Evolutionary conservation across 805 yeast species (phyloP).

Genomic region (Metschnikowia sp.): DNA sequence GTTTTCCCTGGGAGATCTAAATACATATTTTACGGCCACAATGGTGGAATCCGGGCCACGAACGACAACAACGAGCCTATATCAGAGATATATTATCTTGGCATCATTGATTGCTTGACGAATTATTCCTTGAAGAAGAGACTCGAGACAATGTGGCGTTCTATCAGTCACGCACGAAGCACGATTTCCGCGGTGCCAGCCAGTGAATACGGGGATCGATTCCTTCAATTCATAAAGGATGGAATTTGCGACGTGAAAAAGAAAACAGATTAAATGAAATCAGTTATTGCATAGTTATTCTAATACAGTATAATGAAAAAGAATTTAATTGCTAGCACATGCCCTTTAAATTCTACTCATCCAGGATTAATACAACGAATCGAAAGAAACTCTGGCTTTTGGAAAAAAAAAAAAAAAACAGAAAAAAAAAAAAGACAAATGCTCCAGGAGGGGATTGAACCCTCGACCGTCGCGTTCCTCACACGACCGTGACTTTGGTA

Average conservation of each 20-base stretch:
- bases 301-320: neutral
- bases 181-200: conserved; percentile 91
- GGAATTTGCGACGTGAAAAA: conserved; percentile 20
- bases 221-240: conserved; percentile 60
- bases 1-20: conserved; percentile 48
- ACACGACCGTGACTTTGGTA: conserved; percentile 51
- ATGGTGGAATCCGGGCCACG: conserved; percentile 82
- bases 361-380: neutral
- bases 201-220: conserved; percentile 82
- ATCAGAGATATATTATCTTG: conserved; percentile 77
- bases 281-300: neutral
- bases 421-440: conserved; percentile 33
- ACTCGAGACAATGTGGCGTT: conserved; percentile 83
- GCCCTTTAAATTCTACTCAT: neutral
- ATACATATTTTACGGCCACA: conserved; percentile 66
- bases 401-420: neutral
- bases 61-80: conserved; percentile 58
- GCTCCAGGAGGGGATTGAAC: conserved; percentile 55
- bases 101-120: conserved; percentile 92
- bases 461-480: conserved; percentile 57
- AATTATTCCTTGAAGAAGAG: conserved; percentile 69
- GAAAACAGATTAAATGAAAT: neutral
- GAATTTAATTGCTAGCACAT: neutral
- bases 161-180: conserved; percentile 62
- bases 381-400: neutral